Evolutionary conservation across 345 rosid species (phyloP).

Genomic region (Eucalyptus microcorys): DNA sequence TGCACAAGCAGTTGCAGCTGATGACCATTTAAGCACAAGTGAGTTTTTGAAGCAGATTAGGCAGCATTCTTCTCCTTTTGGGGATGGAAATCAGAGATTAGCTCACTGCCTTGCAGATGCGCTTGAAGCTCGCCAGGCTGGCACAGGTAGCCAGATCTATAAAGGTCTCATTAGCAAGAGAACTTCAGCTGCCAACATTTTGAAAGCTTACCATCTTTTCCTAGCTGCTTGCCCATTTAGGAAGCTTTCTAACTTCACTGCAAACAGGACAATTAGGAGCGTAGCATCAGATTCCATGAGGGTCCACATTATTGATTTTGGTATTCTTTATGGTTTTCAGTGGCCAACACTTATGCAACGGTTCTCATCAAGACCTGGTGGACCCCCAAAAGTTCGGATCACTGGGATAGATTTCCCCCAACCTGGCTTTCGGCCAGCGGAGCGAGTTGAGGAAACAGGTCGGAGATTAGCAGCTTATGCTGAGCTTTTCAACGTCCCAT

Average conservation of each 20-base stretch:
- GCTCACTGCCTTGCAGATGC: constrained; percentile 79
- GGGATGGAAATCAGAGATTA: constrained; percentile 82
- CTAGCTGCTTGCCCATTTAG: constrained; percentile 77
- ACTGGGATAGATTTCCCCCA: constrained; percentile 95
- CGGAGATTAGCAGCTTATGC: constrained; percentile 76
- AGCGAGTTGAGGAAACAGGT: constrained; percentile 87
- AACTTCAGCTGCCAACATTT: constrained; percentile 57
- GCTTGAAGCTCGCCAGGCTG: constrained; percentile 80
- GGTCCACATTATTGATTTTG: constrained; percentile 86
- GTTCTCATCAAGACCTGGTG: constrained; percentile 31
- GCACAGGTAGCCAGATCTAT: constrained; percentile 64
- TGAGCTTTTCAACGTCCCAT: constrained; percentile 61
- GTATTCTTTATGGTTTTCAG: constrained; percentile 84
- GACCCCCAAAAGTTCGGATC: constrained; percentile 75
- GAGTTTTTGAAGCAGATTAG: constrained; percentile 74
- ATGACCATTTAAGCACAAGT: constrained; percentile 46
- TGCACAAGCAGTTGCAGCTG: constrained; percentile 82
- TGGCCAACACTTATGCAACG: constrained; percentile 85
- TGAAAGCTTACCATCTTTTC: constrained; percentile 71
- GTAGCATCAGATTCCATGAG: constrained; percentile 33
- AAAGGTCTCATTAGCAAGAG: constrained; percentile 46
- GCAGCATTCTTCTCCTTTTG: constrained; percentile 67
- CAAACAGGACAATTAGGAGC: constrained; percentile 37
- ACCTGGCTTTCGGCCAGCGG: constrained; percentile 86
- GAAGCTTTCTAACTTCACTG: constrained; percentile 51